Base-by-base conservation (phyloP, 306 rosid genomes). In the Leucaena leucocephala region DNA sequence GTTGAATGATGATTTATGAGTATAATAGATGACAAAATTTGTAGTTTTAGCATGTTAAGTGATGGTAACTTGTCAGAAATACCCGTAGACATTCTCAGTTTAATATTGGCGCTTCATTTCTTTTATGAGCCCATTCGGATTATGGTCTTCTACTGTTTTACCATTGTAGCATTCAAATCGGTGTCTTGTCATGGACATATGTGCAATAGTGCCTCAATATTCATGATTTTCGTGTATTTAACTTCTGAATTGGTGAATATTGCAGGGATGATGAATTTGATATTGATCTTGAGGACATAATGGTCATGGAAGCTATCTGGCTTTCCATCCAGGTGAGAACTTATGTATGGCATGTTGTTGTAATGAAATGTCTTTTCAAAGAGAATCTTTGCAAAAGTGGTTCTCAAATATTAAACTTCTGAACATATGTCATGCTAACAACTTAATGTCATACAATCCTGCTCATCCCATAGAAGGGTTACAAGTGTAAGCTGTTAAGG, bases 301-400 rank as follows among this genome's bases (percentile, higher is more conserved):
- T 96, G 99, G 91, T 96, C 88, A 96, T 93, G 90, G 99, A 96
- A 90, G 99, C 99, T 85, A 91, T 93, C 70, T 96, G 99, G 99
- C 98, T 90, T 78, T 96, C 99, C 21, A 91, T 96, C 83, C 98
- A 93, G 98, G 99, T 93, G 70, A 71, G 59, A 22, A 21, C 15
- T 44, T 75, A 8, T 85, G 76, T 55, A 22, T 69, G 74, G 2
- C 12, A 21, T 21, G 15, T 44, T 15, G 46, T 19, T 68, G 34
- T 2, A 15, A 12, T 68, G 19, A 68, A 11, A 19, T 68, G 49
- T 22, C 16, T 67, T 40, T 67, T 67, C 13, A 42, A 21, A 2
- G 48, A 43, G 48, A 68, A 21, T 13, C 52, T 67, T 35, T 67
- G 50, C 50, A 42, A 42, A 17, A 11, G 33, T 68, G 45, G 55